phyloP scores from a whole-genome alignment of 768 basidiomycete species.

The Pleurotus platypus region DNA sequence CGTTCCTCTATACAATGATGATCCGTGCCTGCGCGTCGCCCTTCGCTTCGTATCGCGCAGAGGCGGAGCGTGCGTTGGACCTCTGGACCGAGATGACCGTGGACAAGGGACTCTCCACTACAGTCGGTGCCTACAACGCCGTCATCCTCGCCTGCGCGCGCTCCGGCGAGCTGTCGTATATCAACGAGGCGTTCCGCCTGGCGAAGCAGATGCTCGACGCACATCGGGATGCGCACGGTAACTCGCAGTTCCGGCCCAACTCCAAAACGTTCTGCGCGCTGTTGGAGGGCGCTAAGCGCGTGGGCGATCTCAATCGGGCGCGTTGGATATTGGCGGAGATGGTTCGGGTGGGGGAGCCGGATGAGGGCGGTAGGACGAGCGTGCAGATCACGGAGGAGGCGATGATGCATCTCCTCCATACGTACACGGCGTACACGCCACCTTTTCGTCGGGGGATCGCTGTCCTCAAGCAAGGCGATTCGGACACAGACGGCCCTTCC shows the following conservation, averaged over 20 bases:
- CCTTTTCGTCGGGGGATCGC: constrained; percentile 58
- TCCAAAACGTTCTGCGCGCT: constrained; percentile 73
- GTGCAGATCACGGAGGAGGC: constrained; percentile 56
- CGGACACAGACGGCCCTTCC: constrained; percentile 6
- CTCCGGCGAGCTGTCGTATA: constrained; percentile 56
- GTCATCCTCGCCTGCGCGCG: constrained; percentile 78
- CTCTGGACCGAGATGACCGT: constrained; percentile 90
- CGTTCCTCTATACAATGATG: constrained; percentile 76
- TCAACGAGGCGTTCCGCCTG: constrained; percentile 80
- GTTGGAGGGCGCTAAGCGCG: constrained; percentile 85
- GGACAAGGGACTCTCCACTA: constrained; percentile 62
- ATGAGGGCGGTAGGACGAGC: constrained; percentile 16
- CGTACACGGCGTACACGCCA: constrained; percentile 78
- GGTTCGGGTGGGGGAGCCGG: constrained; percentile 29
- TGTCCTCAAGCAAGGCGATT: constrained; percentile 29
- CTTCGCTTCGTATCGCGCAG: constrained; percentile 46
- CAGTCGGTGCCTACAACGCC: constrained; percentile 71
- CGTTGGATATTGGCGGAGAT: constrained; percentile 93
- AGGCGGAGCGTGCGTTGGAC: constrained; percentile 90
- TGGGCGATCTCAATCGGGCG: constrained; percentile 78
- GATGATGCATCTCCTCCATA: constrained; percentile 83
- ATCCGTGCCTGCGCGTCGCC: constrained; percentile 78
- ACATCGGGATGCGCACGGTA: constrained; percentile 61
- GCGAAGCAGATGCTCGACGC: constrained; percentile 85
- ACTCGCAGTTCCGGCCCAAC: constrained; percentile 57